Conservation (phyloP, 2,329 filamentous ascomycete genomes). For the Sporothrix pseudoabietina region DNA sequence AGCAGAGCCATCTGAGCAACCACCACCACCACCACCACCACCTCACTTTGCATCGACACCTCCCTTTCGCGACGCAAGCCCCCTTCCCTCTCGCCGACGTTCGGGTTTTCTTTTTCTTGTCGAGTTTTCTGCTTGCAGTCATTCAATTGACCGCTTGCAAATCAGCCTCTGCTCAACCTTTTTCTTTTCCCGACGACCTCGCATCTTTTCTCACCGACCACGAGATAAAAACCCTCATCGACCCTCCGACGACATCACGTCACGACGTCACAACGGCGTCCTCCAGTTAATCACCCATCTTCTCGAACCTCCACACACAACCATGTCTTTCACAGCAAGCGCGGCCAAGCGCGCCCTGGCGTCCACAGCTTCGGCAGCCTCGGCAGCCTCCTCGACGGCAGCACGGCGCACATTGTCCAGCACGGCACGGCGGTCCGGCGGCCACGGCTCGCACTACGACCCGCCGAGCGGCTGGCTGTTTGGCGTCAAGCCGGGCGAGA, state of each 20-base stretch:
- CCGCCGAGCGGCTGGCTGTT: conserved; percentile 90
- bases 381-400: not conserved
- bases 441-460: conserved; percentile 81
- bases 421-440: conserved; percentile 37
- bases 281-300: not conserved
- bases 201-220: not conserved
- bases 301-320: not conserved
- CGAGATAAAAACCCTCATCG: conserved; percentile 25
- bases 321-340: conserved; percentile 25
- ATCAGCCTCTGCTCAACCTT: conserved; percentile 24
- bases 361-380: not conserved
- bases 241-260: not conserved
- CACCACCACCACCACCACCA: not conserved
- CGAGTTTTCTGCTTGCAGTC: not conserved
- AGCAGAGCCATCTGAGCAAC: conserved; percentile 13
- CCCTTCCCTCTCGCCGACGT: not conserved
- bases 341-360: conserved; percentile 27
- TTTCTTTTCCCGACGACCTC: conserved; percentile 1
- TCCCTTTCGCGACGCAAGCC: not conserved
- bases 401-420: conserved; percentile 31
- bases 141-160: conserved; percentile 21
- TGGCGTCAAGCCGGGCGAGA: conserved; percentile 91
- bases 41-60: not conserved
- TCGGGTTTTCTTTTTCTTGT: not conserved
- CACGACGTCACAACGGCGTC: not conserved